Conservation (phyloP, 768 basidiomycete species). For the Ramaria sp. region DNA sequence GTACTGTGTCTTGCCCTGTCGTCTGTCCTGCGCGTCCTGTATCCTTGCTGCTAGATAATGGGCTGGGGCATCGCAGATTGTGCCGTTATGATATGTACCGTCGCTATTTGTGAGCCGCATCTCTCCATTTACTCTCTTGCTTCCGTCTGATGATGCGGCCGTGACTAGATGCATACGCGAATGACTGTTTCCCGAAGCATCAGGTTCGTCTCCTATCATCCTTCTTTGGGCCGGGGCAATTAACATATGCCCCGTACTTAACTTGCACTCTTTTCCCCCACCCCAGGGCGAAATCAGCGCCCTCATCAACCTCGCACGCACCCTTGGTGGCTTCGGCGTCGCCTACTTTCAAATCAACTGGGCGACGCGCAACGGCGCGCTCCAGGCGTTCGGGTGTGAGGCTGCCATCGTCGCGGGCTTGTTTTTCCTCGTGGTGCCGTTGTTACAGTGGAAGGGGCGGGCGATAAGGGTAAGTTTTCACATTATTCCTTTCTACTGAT, state of each 20-base stretch:
- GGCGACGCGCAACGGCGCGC: constrained; percentile 47
- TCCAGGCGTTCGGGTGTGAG: constrained; percentile 53
- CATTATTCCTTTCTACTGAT: too few species aligned
- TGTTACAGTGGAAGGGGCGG: constrained; percentile 39
- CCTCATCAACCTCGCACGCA: constrained; percentile 45
- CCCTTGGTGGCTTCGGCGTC: constrained; percentile 50
- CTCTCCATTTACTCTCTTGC: constrained; percentile 1
- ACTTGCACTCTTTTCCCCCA: too few species aligned
- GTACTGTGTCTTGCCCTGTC: too few species aligned
- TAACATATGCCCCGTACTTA: neutral
- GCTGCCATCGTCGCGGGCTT: constrained; percentile 45
- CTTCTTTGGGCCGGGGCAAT: neutral
- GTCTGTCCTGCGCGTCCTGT: too few species aligned
- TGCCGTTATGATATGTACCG: constrained; percentile 48
- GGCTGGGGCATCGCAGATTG: constrained; percentile 59
- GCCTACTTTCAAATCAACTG: constrained; percentile 60
- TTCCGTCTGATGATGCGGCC: constrained; percentile 1
- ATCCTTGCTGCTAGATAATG: constrained; percentile 26
- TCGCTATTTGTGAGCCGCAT: constrained; percentile 41
- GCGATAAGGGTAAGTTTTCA: constrained; percentile 30
- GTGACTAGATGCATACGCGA: constrained; percentile 34
- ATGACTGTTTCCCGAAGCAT: constrained; percentile 38
- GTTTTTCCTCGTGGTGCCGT: constrained; percentile 42
- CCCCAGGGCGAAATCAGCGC: constrained; percentile 52
- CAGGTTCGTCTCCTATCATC: constrained; percentile 19